Conservation (phyloP, 2,329 filamentous ascomycete species). For the Beauveria medogensis region DNA sequence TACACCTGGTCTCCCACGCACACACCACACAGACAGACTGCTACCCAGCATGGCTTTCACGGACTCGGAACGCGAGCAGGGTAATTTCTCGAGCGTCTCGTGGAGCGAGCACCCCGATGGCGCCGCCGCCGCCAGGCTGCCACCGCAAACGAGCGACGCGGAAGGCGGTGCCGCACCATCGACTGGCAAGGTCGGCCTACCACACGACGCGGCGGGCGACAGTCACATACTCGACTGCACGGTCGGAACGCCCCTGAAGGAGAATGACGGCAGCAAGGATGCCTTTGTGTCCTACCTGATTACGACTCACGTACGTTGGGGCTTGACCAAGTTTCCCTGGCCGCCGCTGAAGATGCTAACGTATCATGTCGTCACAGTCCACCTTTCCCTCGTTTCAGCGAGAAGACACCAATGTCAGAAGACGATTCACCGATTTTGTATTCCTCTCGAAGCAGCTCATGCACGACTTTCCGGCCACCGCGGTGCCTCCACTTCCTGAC, state of each 20-base stretch:
- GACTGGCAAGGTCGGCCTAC: slow-evolving; percentile 12
- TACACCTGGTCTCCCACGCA: background rate
- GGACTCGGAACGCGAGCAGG: slow-evolving; percentile 34
- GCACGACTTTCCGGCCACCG: slow-evolving; percentile 82
- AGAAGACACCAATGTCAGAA: slow-evolving; percentile 67
- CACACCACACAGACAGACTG: background rate
- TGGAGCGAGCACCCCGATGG: slow-evolving; percentile 57
- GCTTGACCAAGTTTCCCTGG: background rate
- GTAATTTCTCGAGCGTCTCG: slow-evolving; percentile 74
- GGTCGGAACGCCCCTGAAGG: slow-evolving; percentile 79
- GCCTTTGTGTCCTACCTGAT: slow-evolving; percentile 94
- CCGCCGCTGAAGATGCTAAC: background rate
- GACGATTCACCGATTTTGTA: slow-evolving; percentile 95
- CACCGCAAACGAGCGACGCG: background rate
- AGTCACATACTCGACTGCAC: slow-evolving; percentile 73
- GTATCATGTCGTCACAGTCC: slow-evolving; percentile 47
- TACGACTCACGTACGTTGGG: slow-evolving; percentile 64
- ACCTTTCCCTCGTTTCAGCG: slow-evolving; percentile 91
- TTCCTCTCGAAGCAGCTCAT: slow-evolving; percentile 89
- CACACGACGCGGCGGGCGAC: slow-evolving; percentile 55
- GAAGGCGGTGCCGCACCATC: slow-evolving; percentile 13
- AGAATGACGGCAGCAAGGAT: slow-evolving; percentile 94
- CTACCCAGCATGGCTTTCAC: background rate
- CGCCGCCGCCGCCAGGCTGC: slow-evolving; percentile 5
- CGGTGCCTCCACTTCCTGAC: slow-evolving; percentile 89